phyloP scores from a whole-genome alignment of 1,284 basidiomycete species.

The Coniferiporia sulphurascens region DNA sequence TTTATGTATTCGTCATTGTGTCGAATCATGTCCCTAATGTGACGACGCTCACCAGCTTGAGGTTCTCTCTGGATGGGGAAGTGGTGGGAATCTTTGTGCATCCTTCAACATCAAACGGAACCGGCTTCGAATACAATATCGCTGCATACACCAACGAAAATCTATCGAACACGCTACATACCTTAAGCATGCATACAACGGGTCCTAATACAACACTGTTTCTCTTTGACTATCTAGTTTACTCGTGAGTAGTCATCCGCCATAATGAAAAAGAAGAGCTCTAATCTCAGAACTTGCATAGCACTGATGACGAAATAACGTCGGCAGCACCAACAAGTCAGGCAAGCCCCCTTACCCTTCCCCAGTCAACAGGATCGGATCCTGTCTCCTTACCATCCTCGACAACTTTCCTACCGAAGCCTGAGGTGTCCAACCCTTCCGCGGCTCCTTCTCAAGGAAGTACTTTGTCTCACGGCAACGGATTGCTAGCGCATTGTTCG shows the following conservation, averaged over 20 bases:
- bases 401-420: too few relatives aligned
- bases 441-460: too few relatives aligned
- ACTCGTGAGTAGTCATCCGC: conserved; percentile 2
- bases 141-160: background rate
- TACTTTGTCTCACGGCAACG: too few relatives aligned
- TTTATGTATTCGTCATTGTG: conserved; percentile 15
- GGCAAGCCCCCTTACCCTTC: background rate
- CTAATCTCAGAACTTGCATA: too few relatives aligned
- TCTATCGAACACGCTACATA: conserved; percentile 2
- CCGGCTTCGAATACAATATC: conserved; percentile 11
- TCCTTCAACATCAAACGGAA: background rate
- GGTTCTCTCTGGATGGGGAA: conserved; percentile 11
- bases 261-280: too few relatives aligned
- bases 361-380: too few relatives aligned
- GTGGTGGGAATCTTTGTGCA: conserved; percentile 12
- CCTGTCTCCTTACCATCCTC: too few relatives aligned
- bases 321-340: background rate
- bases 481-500: too few relatives aligned
- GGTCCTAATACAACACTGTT: background rate
- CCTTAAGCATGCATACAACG: conserved; percentile 2
- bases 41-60: conserved; percentile 1
- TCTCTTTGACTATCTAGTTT: conserved; percentile 11
- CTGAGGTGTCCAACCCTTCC: too few relatives aligned
- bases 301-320: too few relatives aligned
- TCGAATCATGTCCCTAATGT: background rate